Percentiles rank a stretch among this genome's conserved stretches.
Conservation (phyloP, 2,329 filamentous ascomycete genomes). For the Diplodia corticola region DNA sequence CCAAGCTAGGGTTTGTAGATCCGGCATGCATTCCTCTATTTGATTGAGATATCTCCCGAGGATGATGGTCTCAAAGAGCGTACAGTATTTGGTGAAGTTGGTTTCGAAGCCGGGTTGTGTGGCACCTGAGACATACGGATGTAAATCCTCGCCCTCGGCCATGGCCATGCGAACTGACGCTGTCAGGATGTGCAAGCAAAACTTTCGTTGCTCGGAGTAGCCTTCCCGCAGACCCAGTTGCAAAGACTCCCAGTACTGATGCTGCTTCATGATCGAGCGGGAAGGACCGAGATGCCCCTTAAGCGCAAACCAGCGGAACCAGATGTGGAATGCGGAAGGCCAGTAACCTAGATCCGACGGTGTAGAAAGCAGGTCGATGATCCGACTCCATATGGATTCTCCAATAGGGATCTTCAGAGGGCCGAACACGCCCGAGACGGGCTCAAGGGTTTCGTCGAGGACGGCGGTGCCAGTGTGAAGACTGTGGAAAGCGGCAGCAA, state of each 20-base stretch:
- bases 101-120: constrained; percentile 26
- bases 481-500: constrained; percentile 16
- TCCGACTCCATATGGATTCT: constrained; percentile 15
- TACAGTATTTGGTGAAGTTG: constrained; percentile 47
- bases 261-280: constrained; percentile 30
- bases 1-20: constrained; percentile 42
- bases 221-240: constrained; percentile 43
- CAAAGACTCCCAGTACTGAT: constrained; percentile 44
- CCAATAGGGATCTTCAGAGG: background rate
- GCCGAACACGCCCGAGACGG: background rate
- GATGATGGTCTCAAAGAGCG: constrained; percentile 51
- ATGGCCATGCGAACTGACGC: constrained; percentile 35
- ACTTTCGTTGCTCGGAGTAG: constrained; percentile 49
- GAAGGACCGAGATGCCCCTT: constrained; percentile 26
- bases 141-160: constrained; percentile 24
- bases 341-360: background rate
- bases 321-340: constrained; percentile 31
- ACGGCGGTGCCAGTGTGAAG: background rate
- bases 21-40: constrained; percentile 47
- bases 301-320: constrained; percentile 41
- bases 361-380: background rate
- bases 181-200: constrained; percentile 47
- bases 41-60: constrained; percentile 53
- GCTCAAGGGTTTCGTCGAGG: background rate
- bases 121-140: constrained; percentile 3